Percentiles rank a stretch among this genome's conserved stretches.
Evolutionary conservation across 495 filamentous ascomycete species (phyloP).

Genomic region (Trichoderma reesei): DNA sequence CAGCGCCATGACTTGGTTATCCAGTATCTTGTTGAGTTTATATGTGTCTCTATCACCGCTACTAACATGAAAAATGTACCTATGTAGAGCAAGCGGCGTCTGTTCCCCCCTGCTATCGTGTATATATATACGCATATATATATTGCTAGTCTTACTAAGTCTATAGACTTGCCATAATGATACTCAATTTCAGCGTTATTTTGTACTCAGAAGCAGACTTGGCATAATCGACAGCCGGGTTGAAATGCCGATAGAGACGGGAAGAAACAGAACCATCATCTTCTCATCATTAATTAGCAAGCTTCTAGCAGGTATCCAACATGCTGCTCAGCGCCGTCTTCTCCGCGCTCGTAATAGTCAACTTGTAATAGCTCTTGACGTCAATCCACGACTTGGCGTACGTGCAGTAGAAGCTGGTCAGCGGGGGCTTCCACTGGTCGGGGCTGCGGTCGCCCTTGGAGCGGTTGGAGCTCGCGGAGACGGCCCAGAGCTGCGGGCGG

Average conservation of each 20-base stretch:
- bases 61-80: too few species aligned
- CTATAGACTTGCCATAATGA: too few species aligned
- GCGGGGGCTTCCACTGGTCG: slow-evolving; percentile 63
- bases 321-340: slow-evolving; percentile 54
- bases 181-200: too few species aligned
- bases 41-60: too few species aligned
- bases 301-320: slow-evolving; percentile 50
- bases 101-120: too few species aligned
- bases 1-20: too few species aligned
- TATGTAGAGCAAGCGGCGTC: too few species aligned
- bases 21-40: too few species aligned
- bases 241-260: not conserved
- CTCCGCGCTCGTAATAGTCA: slow-evolving; percentile 51
- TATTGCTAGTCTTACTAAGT: too few species aligned
- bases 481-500: slow-evolving; percentile 61
- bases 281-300: too few species aligned
- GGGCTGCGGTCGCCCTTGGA: slow-evolving; percentile 59
- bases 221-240: not conserved
- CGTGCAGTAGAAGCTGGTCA: slow-evolving; percentile 59
- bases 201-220: too few species aligned
- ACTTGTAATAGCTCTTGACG: slow-evolving; percentile 53
- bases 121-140: too few species aligned
- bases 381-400: slow-evolving; percentile 63
- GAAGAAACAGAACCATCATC: not conserved
- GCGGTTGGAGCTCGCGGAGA: slow-evolving; percentile 66